Base-by-base conservation (phyloP, 768 basidiomycete species). In the Porpolomopsis calyptriformis region DNA sequence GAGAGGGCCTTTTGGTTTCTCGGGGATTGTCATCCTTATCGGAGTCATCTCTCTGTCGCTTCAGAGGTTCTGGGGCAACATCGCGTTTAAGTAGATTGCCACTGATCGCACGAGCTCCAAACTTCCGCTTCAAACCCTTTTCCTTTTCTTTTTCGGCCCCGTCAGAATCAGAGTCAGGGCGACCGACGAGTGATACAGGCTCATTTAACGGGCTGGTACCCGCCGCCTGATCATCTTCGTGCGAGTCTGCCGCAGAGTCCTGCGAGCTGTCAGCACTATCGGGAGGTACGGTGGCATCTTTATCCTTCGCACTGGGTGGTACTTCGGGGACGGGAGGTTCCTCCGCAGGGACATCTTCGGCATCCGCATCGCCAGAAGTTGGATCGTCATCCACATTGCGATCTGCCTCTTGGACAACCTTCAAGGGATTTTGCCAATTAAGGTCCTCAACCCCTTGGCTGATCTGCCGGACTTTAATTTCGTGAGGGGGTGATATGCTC, bases 361-460 rank as follows among this genome's bases (percentile, higher is more conserved):
- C 48, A 1, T 43, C 50, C 33, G 46, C 51, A 18, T 41, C 34
- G 36, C 39, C 29, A 11, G 43, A 23, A 27, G 42, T 45, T 14
- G 49, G 42, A 29, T 49, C 52, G 27, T 48, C 46, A 16, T 59
- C 59, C 43, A 45, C 53, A 46, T 61, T 59, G 29, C 29, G 29
- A 43, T 62, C 61, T 48, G 64, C 62, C 26, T 59, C 54, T 5
- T 56, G 53, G 16, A 49, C 43, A 20, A 59, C 53, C 49, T 72
- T 69, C 57, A 63, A 62, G 47, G 26, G 16, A 40, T 74, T 78
- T 58, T 72, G 70, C 84, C 82, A 84, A 57, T 68, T 78, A 51
- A 85, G 74, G 57, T 86, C 85, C 60, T 85, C 83, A 25, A 86
- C 83, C 22, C 82, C 80, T 56, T 79, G 79, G 51, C 82, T 85